Evolutionary conservation across 2,329 filamentous ascomycete species (phyloP).

Genomic region (Neonectria neomacrospora): DNA sequence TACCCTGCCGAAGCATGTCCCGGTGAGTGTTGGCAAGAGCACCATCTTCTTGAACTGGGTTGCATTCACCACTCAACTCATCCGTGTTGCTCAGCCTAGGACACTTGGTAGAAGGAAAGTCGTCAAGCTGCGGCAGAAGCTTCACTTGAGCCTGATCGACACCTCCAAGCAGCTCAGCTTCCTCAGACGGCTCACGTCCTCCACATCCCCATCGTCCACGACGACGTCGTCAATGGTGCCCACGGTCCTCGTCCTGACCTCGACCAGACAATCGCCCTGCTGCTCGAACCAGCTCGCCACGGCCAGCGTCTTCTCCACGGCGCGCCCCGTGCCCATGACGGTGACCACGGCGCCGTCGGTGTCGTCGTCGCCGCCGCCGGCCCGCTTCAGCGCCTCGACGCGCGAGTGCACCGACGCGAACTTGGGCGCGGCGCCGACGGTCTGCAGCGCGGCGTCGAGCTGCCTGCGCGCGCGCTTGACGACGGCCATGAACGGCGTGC

Average conservation of each 20-base stretch:
- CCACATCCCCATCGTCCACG: slow-evolving; percentile 51
- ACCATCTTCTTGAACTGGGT: neutral
- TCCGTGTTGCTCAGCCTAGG: slow-evolving; percentile 5
- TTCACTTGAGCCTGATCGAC: slow-evolving; percentile 58
- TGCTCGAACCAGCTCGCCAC: slow-evolving; percentile 74
- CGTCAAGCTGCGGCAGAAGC: neutral
- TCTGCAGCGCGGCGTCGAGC: slow-evolving; percentile 63
- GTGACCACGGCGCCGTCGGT: slow-evolving; percentile 57
- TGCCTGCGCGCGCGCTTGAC: slow-evolving; percentile 73
- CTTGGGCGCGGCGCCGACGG: slow-evolving; percentile 59
- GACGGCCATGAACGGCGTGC: slow-evolving; percentile 74
- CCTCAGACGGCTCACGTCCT: slow-evolving; percentile 56
- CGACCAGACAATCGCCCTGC: slow-evolving; percentile 67
- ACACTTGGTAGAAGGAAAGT: neutral
- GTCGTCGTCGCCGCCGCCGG: slow-evolving; percentile 39
- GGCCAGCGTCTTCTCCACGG: slow-evolving; percentile 71
- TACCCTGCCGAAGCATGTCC: neutral
- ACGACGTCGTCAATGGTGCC: slow-evolving; percentile 76
- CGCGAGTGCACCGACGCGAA: slow-evolving; percentile 59
- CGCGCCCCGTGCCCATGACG: slow-evolving; percentile 73
- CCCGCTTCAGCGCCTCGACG: slow-evolving; percentile 55
- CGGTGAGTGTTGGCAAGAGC: slow-evolving; percentile 11
- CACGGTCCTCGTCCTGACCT: slow-evolving; percentile 70
- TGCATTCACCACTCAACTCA: neutral
- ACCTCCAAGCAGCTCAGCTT: slow-evolving; percentile 64